Conservation (phyloP, 2,329 filamentous ascomycete genomes). For the Chaetothyriales sp. region DNA sequence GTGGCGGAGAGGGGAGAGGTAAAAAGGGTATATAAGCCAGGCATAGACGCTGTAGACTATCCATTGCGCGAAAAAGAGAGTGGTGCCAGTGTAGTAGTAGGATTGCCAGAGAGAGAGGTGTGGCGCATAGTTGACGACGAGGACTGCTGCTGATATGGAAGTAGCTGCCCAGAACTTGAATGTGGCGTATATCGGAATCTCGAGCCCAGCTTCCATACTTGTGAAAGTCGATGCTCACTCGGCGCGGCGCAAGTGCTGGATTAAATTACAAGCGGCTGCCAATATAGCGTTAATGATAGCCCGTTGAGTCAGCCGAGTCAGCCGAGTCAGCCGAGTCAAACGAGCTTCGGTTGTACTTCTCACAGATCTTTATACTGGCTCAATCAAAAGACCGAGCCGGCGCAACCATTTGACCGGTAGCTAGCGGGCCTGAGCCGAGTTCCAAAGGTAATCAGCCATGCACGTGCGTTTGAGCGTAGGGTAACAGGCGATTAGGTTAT, state of each 20-base stretch:
- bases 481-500: neutral
- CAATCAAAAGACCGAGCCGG: neutral
- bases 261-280: neutral
- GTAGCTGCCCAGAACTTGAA: constrained; percentile 10
- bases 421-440: too few species aligned
- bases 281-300: neutral
- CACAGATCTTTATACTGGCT: neutral
- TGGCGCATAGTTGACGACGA: constrained; percentile 15
- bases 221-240: too few species aligned
- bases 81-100: constrained; percentile 16
- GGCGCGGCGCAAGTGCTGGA: too few species aligned
- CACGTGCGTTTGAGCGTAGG: neutral
- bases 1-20: constrained; percentile 44
- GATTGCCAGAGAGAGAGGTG: constrained; percentile 22
- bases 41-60: constrained; percentile 20
- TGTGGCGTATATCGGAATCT: neutral
- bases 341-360: neutral
- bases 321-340: neutral
- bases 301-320: neutral
- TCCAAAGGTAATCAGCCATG: too few species aligned
- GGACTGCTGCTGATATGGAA: constrained; percentile 9
- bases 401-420: neutral
- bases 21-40: constrained; percentile 43
- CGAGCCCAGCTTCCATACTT: neutral
- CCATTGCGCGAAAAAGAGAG: constrained; percentile 17